Evolutionary conservation across 73 alveolate genomes (phyloP), one percentile per base, ranked within the genome.

Genomic region (Stentor coeruleus): DNA sequence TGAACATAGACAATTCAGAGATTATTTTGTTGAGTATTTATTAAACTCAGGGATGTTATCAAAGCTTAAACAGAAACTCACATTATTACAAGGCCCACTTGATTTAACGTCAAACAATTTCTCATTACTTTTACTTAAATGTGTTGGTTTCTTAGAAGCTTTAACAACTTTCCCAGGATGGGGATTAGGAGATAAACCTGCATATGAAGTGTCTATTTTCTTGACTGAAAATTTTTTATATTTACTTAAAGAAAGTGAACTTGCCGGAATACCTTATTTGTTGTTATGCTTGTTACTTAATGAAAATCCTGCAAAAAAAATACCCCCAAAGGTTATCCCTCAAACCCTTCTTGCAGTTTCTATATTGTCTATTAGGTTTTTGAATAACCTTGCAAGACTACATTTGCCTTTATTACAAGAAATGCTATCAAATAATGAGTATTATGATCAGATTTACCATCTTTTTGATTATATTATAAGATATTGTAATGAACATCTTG

Each of bases 331-430:
- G 66, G 88, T 90, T 81, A 88, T 92, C 38, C 96, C 97, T 59
- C 90, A 92, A 85, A 92, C 92, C 11, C 82, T 92, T 15, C 90
- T 95, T 33, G 82, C 95, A 4, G 88, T 93, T 3, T 77, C 96
- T 66, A 90, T 90, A 76, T 80, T 91, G n/a, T 86, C 97, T 3
- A 85, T 93, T 35, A 92, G 93, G 84, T 83, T 95, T 59, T 77
- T 95, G 59, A 95, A 95, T 87, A 95, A 95, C 81, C 85, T 92
- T 37, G 86, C 94, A 76, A 85, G 99, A 80, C 93, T 95, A 41
- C 96, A 95, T 82, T 81, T 90, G 79, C 90, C 81, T 77, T 85
- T 93, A 81, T 88, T 88, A 39, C 95, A 95, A 59, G 88, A 90
- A 39, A 86, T 89, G 81, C 74, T 86, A 79, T 39, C 88, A 35